A percentile compares a stretch with the other conserved stretches of the same genome.
Evolutionary conservation across 768 basidiomycete genomes (phyloP).

Genomic region (Tricholoma sp.): DNA sequence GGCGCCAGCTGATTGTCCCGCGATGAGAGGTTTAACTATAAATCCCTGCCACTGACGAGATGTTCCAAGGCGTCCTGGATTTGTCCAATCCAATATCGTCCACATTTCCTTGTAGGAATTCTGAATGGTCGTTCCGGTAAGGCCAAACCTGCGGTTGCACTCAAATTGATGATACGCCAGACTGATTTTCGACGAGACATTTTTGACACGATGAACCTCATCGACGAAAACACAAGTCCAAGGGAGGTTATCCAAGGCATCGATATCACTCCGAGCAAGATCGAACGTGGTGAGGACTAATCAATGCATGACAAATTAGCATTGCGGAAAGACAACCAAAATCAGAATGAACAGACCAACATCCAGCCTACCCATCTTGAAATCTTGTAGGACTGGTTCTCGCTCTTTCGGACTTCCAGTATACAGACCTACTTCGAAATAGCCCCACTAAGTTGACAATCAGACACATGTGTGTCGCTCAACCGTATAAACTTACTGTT

Average conservation of each 20-base stretch:
- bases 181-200: constrained; percentile 60
- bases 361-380: constrained; percentile 79
- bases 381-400: constrained; percentile 56
- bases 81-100: constrained; percentile 92
- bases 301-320: background rate
- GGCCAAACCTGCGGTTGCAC: constrained; percentile 70
- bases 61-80: constrained; percentile 72
- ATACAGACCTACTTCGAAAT: constrained; percentile 83
- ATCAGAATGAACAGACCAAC: constrained; percentile 50
- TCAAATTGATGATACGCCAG: constrained; percentile 65
- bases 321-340: background rate
- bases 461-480: background rate
- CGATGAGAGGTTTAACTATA: constrained; percentile 61
- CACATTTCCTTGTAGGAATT: constrained; percentile 89
- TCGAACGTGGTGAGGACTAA: constrained; percentile 83
- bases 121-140: constrained; percentile 80
- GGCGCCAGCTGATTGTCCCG: constrained; percentile 63
- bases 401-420: constrained; percentile 49
- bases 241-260: constrained; percentile 58
- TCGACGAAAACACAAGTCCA: constrained; percentile 80
- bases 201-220: constrained; percentile 90
- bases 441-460: constrained; percentile 68
- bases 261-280: constrained; percentile 66
- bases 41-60: constrained; percentile 71
- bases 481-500: constrained; percentile 41